Percentiles rank a stretch among this genome's conserved stretches.
phyloP scores from a whole-genome alignment of 2,329 filamentous ascomycete genomes.

The Blumeria graminis region DNA sequence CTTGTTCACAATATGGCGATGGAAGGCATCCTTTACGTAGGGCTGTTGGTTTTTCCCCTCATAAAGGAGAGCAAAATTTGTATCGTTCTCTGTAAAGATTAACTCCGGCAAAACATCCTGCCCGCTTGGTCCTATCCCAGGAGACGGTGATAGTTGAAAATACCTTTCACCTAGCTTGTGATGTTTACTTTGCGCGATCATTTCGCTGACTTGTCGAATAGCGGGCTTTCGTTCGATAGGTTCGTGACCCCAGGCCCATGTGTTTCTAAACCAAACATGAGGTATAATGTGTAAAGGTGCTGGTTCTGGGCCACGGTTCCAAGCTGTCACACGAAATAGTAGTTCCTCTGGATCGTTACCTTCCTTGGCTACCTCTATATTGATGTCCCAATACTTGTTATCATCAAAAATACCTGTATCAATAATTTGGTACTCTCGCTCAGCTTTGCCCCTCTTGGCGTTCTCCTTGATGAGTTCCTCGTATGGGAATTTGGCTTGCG shows the following conservation, averaged over 20 bases:
- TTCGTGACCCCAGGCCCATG: constrained; percentile 84
- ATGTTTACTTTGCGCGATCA: constrained; percentile 54
- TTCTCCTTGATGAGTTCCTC: constrained; percentile 71
- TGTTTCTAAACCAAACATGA: constrained; percentile 93
- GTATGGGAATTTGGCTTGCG: constrained; percentile 78
- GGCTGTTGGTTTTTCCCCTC: constrained; percentile 51
- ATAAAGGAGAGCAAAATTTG: constrained; percentile 60
- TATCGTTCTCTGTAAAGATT: constrained; percentile 90
- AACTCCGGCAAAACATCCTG: constrained; percentile 67
- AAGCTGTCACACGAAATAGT: constrained; percentile 81
- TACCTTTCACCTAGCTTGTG: constrained; percentile 61
- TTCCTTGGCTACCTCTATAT: constrained; percentile 91
- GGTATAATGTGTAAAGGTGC: constrained; percentile 84
- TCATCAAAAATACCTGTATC: constrained; percentile 80
- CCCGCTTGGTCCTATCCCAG: constrained; percentile 52
- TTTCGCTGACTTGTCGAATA: constrained; percentile 41
- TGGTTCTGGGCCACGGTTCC: constrained; percentile 78
- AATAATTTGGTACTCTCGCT: constrained; percentile 75
- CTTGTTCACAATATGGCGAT: constrained; percentile 60
- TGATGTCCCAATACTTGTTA: constrained; percentile 86
- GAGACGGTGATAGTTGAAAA: constrained; percentile 69
- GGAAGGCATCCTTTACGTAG: constrained; percentile 91
- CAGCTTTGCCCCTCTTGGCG: constrained; percentile 46
- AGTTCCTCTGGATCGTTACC: constrained; percentile 77
- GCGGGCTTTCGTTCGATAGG: constrained; percentile 51